Percentiles rank a stretch among this genome's conserved stretches.
Conservation (phyloP, 768 basidiomycete genomes). For the Chalciporus piperatus region DNA sequence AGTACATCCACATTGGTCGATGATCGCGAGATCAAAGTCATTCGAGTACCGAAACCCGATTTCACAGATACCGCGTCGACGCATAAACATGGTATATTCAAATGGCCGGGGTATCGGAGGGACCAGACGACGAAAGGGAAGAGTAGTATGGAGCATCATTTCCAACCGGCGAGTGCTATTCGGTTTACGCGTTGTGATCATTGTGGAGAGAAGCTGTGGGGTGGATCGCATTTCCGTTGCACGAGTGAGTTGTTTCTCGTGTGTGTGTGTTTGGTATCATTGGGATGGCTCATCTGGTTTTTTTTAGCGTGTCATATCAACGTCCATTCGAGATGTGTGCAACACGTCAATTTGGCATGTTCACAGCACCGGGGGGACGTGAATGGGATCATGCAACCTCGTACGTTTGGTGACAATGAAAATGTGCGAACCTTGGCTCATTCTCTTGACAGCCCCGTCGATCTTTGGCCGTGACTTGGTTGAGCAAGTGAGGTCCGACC, state of each 20-base stretch:
- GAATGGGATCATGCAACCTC: conserved; percentile 23
- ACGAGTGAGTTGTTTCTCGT: conserved; percentile 56
- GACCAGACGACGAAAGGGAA: conserved; percentile 40
- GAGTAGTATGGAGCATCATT: conserved; percentile 65
- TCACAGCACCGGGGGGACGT: conserved; percentile 43
- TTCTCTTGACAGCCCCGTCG: conserved; percentile 56
- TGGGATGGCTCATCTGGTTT: conserved; percentile 1
- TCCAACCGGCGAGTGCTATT: conserved; percentile 85
- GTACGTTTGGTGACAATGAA: conserved; percentile 4
- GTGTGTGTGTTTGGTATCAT: not conserved
- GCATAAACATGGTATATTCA: conserved; percentile 60
- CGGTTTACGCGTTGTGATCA: conserved; percentile 92
- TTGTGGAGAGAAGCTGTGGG: conserved; percentile 99
- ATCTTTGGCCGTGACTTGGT: conserved; percentile 90
- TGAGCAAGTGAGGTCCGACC: conserved; percentile 78
- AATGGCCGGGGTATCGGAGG: conserved; percentile 66
- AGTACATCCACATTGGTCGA: conserved; percentile 24
- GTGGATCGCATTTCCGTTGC: conserved; percentile 91
- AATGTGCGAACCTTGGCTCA: conserved; percentile 11
- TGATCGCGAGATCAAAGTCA: conserved; percentile 28
- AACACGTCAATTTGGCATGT: conserved; percentile 65
- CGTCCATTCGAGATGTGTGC: conserved; percentile 84
- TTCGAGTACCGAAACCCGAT: conserved; percentile 28
- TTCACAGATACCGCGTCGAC: conserved; percentile 45
- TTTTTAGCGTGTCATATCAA: conserved; percentile 74